Evolutionary conservation across 2,329 filamentous ascomycete species (phyloP), one percentile per base, ranked within the genome.

Genomic region (Clonostachys solani): DNA sequence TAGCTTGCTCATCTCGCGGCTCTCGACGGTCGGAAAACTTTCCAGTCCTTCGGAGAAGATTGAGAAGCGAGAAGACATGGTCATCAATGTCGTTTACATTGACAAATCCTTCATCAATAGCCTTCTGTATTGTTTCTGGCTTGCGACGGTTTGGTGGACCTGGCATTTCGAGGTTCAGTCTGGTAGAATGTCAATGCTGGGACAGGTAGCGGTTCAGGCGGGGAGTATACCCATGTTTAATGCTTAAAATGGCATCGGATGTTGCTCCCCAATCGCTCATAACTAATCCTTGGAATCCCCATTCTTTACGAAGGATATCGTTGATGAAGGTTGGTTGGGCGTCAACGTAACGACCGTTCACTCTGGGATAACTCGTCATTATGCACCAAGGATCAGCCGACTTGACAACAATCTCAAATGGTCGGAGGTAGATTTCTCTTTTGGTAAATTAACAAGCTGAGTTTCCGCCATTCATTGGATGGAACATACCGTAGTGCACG

Each of bases 231-330:
- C 23, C 59, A 1, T 57, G 52, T 5, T 60, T 59, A 15, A 69
- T 54, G 1, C 63, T 57, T 15, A 60, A 56, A 29, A 60, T 55
- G 7, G 61, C 64, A 18, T 58, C 63, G 51, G 64, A 61, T 0
- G 58, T 64, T 5, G 62, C 62, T 35, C 60, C 69, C 72, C 72
- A 75, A 51, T 75, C 72, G 52, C 69, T 73, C 64, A 75, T 73
- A 7, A 73, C 60, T 6, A 72, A 53, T 0, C 72, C 72, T 5
- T 72, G 57, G 57, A 63, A 75, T 0, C 65, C 65, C 72, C 72
- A 75, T 45, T 72, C 66, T 1, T 61, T 62, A 33, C 72, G 63
- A 16, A 73, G 56, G 12, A 73, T 63, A 2, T 61, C 57, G 48
- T 72, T 68, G 43, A 68, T 66, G 23, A 29, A 29, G 23, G 23